Conservation (phyloP, 441 rosid species). For the Macaranga tanarius region DNA sequence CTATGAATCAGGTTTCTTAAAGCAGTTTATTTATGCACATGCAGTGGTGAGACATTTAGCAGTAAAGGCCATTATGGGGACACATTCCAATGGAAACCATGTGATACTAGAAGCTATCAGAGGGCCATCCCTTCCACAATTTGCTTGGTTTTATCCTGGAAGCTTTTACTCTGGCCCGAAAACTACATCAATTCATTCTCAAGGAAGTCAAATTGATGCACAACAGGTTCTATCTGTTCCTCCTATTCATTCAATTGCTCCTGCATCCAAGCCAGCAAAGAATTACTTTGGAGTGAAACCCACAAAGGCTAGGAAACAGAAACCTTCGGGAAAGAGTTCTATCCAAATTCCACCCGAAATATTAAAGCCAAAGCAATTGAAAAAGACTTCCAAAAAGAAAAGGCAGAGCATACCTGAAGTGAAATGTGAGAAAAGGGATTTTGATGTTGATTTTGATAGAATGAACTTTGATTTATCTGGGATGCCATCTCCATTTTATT, state of each 20-base stretch:
- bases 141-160: slow-evolving; percentile 41
- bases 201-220: slow-evolving; percentile 28
- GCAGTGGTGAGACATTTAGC: slow-evolving; percentile 17
- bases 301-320: slow-evolving; percentile 32
- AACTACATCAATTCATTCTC: slow-evolving; percentile 33
- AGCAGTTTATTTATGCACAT: slow-evolving; percentile 10
- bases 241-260: slow-evolving; percentile 37
- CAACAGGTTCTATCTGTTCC: slow-evolving; percentile 28
- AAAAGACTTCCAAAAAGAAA: slow-evolving; percentile 39
- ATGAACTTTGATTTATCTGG: slow-evolving; percentile 44
- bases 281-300: slow-evolving; percentile 26
- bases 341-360: slow-evolving; percentile 34
- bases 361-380: slow-evolving; percentile 42
- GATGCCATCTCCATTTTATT: slow-evolving; percentile 60
- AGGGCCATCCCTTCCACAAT: slow-evolving; percentile 33
- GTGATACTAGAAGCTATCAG: slow-evolving; percentile 38
- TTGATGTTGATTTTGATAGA: slow-evolving; percentile 35
- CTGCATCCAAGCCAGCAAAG: slow-evolving; percentile 31
- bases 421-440: slow-evolving; percentile 48
- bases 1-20: background rate
- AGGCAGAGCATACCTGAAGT: slow-evolving; percentile 37
- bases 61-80: slow-evolving; percentile 34
- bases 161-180: slow-evolving; percentile 33
- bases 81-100: slow-evolving; percentile 37
- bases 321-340: slow-evolving; percentile 31